These are phyloP conservation scores for Phytophthora fragariaefolia DNA, from an alignment of 352 stramenopile species.

Conservation along the genomic window DNA sequence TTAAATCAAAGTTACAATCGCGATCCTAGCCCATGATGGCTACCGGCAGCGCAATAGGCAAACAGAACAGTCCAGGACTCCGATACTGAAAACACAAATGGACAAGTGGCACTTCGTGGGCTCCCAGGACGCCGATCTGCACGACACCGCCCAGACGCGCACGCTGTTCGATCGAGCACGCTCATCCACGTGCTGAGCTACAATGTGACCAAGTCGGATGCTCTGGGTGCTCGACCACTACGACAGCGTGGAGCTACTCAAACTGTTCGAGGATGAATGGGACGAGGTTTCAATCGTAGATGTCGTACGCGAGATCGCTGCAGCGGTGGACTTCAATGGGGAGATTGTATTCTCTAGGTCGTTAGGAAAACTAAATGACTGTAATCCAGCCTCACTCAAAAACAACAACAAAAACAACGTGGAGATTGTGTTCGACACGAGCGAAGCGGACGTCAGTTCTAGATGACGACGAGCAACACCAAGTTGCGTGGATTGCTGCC, in stretches of 20 bases:
- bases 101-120: slow-evolving; percentile 95
- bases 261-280: slow-evolving; percentile 94
- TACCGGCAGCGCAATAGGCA: too few species aligned
- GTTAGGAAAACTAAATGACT: too few species aligned
- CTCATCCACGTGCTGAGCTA: slow-evolving; percentile 96
- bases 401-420: too few species aligned
- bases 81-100: too few species aligned
- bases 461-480: slow-evolving; percentile 98
- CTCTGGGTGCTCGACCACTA: slow-evolving; percentile 83
- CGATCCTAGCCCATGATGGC: too few species aligned
- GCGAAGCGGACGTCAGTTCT: slow-evolving; percentile 98
- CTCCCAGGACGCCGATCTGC: slow-evolving; percentile 95
- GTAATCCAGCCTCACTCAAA: too few species aligned
- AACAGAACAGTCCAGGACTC: too few species aligned
- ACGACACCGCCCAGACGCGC: slow-evolving; percentile 75
- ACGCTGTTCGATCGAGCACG: slow-evolving; percentile 94
- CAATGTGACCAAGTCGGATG: slow-evolving; percentile 95
- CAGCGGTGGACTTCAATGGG: slow-evolving; percentile 81
- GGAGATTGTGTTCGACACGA: slow-evolving; percentile 94
- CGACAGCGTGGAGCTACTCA: slow-evolving; percentile 94
- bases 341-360: too few species aligned
- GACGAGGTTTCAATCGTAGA: slow-evolving; percentile 96
- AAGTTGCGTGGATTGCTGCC: slow-evolving; percentile 93
- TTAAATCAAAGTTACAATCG: too few species aligned
- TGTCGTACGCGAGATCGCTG: slow-evolving; percentile 86